phyloP scores from a whole-genome alignment of 331 rosid genomes.

The Quercus tomentella region DNA sequence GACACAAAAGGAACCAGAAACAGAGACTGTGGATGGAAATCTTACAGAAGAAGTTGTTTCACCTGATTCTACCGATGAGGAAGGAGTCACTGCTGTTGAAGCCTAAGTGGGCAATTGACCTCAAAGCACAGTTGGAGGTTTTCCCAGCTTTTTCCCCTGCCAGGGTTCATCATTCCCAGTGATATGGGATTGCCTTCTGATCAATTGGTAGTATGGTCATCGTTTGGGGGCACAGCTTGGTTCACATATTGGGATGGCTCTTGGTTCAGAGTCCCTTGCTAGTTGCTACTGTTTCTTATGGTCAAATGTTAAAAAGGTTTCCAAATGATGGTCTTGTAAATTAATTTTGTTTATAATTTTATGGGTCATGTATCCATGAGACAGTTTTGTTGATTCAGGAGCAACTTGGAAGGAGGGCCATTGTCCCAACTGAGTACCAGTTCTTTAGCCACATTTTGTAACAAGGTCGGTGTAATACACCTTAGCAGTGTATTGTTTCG shows the following conservation, averaged over 20 bases:
- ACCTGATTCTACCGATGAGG: conserved; percentile 69
- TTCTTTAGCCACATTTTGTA: background rate
- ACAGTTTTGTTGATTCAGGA: conserved; percentile 13
- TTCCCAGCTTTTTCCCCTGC: conserved; percentile 2
- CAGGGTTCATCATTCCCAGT: background rate
- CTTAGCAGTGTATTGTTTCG: background rate
- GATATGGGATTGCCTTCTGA: conserved; percentile 1
- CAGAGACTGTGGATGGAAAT: conserved; percentile 28
- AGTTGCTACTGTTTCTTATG: background rate
- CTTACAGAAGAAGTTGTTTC: conserved; percentile 38
- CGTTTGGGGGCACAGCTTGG: background rate
- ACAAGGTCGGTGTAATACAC: background rate
- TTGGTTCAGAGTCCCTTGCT: background rate
- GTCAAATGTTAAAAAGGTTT: background rate
- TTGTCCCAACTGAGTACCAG: background rate
- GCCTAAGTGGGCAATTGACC: conserved; percentile 30
- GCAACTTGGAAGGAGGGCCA: conserved; percentile 1
- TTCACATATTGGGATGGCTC: background rate
- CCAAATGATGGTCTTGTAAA: background rate
- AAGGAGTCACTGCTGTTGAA: conserved; percentile 46
- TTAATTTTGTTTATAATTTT: conserved; percentile 10
- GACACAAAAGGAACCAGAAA: conserved; percentile 27
- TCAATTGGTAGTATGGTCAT: background rate
- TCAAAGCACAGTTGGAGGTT: background rate
- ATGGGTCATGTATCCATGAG: conserved; percentile 1